phyloP scores from a whole-genome alignment of 1,284 basidiomycete genomes.

The Sanguinoderma infundibulare region DNA sequence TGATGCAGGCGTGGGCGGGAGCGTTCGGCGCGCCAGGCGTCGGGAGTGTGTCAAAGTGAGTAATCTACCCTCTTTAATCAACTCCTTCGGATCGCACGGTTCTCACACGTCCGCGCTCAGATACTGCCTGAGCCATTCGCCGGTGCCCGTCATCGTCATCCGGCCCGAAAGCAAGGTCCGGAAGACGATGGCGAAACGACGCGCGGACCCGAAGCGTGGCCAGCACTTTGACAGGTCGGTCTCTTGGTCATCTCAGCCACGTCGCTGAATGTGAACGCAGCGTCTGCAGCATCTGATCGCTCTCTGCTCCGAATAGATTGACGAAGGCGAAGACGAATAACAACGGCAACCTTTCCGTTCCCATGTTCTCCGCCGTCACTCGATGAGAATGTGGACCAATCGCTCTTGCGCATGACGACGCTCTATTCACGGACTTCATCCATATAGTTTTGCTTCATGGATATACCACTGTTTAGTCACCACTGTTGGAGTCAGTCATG shows the following conservation, averaged over 20 bases:
- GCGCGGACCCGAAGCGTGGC: slow-evolving; percentile 84
- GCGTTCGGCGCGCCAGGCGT: slow-evolving; percentile 63
- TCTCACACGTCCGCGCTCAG: slow-evolving; percentile 37
- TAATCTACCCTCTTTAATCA: slow-evolving; percentile 7
- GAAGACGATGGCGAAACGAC: slow-evolving; percentile 82
- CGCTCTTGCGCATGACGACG: background rate
- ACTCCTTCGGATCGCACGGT: background rate
- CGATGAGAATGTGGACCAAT: slow-evolving; percentile 14
- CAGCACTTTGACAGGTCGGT: slow-evolving; percentile 69
- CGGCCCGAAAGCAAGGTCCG: slow-evolving; percentile 87
- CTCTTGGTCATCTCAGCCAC: background rate
- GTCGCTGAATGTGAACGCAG: background rate
- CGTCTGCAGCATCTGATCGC: background rate
- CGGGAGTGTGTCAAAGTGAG: slow-evolving; percentile 68
- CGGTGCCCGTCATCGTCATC: slow-evolving; percentile 92
- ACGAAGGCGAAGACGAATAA: slow-evolving; percentile 20
- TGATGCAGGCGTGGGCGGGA: slow-evolving; percentile 61
- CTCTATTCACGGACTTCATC: background rate
- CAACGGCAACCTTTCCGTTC: slow-evolving; percentile 24
- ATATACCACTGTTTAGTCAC: background rate
- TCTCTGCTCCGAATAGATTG: slow-evolving; percentile 12
- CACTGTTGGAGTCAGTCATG: background rate
- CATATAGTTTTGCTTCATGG: background rate
- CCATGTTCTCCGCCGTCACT: slow-evolving; percentile 29
- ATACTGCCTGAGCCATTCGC: slow-evolving; percentile 88